Evolutionary conservation across 768 basidiomycete species (phyloP).

Genomic region (Pisolithus microcarpus): DNA sequence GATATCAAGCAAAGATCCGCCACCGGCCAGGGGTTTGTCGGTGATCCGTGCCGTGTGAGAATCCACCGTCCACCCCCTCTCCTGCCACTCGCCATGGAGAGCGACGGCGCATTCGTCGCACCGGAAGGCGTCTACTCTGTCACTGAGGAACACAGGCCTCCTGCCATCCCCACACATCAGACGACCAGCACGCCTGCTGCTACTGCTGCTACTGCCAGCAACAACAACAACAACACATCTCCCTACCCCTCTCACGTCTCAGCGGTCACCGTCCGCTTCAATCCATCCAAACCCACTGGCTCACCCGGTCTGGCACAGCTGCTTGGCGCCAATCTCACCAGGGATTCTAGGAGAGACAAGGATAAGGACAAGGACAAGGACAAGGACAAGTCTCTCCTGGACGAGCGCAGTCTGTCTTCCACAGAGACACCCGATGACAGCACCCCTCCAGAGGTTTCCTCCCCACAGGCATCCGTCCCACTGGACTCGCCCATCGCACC

Average conservation of each 20-base stretch:
- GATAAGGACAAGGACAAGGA: too few relatives aligned
- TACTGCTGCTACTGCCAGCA: slow-evolving; percentile 5
- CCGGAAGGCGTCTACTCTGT: slow-evolving; percentile 88
- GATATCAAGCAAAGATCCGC: slow-evolving; percentile 29
- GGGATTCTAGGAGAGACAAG: slow-evolving; percentile 57
- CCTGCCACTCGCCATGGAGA: slow-evolving; percentile 50
- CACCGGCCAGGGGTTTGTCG: too few relatives aligned
- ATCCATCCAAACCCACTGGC: slow-evolving; percentile 43
- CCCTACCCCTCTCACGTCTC: slow-evolving; percentile 52
- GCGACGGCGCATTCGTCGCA: slow-evolving; percentile 77
- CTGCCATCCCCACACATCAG: slow-evolving; percentile 35
- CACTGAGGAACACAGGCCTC: slow-evolving; percentile 78
- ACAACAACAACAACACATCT: too few relatives aligned
- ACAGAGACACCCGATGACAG: slow-evolving; percentile 69
- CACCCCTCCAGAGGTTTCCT: slow-evolving; percentile 35
- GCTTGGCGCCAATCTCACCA: slow-evolving; percentile 50
- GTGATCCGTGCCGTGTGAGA: too few relatives aligned
- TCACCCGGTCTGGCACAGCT: slow-evolving; percentile 62
- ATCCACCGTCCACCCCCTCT: too few relatives aligned
- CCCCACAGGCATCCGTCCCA: slow-evolving; percentile 27
- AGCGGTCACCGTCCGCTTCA: slow-evolving; percentile 56
- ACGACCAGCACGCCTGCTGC: slow-evolving; percentile 26
- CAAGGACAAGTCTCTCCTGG: slow-evolving; percentile 33
- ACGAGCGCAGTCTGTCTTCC: slow-evolving; percentile 73
- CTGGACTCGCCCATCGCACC: slow-evolving; percentile 23